Evolutionary conservation across 306 rosid genomes (phyloP).

Genomic region (barrel medic (Medicago truncatula)): MtrunA17r5.0-ANR NC_053048.1:40201001-40201500

Average conservation of each 20-base stretch:
- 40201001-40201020: slow-evolving; percentile 47
- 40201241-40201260: not conserved
- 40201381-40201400: not conserved
- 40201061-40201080: slow-evolving; percentile 50
- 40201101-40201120: slow-evolving; percentile 48
- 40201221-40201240: slow-evolving; percentile 32
- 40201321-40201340: slow-evolving; percentile 30
- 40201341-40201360: slow-evolving; percentile 39
- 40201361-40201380: not conserved
- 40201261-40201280: slow-evolving; percentile 26
- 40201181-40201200: not conserved
- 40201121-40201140: slow-evolving; percentile 35
- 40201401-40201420: not conserved
- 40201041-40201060: slow-evolving; percentile 48
- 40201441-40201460: not conserved
- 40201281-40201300: slow-evolving; percentile 34
- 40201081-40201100: slow-evolving; percentile 51
- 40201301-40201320: not conserved
- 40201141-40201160: slow-evolving; percentile 50
- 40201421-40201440: not conserved
- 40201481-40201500: not conserved
- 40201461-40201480: not conserved
- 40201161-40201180: not conserved
- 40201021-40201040: slow-evolving; percentile 50
- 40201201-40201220: slow-evolving; percentile 13